Conservation (phyloP, 106 monocot genomes). For the Dendrobium huoshanense region DNA sequence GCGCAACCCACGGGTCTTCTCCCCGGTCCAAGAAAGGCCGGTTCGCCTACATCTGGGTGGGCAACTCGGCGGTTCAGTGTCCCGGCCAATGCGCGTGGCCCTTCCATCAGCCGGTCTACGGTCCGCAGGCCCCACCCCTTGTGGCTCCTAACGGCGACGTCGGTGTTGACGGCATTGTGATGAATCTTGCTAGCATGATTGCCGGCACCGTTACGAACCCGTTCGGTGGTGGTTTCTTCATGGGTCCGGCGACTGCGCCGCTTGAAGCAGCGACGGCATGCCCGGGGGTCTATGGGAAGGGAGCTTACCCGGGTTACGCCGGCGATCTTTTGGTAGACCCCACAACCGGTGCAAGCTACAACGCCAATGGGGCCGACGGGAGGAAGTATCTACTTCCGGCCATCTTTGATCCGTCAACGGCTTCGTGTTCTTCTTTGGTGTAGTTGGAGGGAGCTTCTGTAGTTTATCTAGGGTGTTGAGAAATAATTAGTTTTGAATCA, state of each 20-base stretch:
- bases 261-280: conserved; percentile 52
- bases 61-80: conserved; percentile 42
- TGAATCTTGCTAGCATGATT: conserved; percentile 46
- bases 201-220: conserved; percentile 49
- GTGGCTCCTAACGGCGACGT: conserved; percentile 47
- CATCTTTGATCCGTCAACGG: conserved; percentile 10
- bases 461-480: no score
- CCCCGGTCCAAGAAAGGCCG: conserved; percentile 3
- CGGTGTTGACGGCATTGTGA: conserved; percentile 45
- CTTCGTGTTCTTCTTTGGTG: conserved; percentile 7
- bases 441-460: neutral
- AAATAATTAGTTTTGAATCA: no score
- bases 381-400: conserved; percentile 11
- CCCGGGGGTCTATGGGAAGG: conserved; percentile 35
- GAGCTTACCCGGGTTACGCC: conserved; percentile 50
- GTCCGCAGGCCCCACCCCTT: conserved; percentile 43
- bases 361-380: conserved; percentile 25
- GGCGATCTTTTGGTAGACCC: conserved; percentile 32
- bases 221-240: conserved; percentile 38
- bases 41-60: conserved; percentile 44
- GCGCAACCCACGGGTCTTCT: conserved; percentile 31
- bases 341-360: conserved; percentile 42
- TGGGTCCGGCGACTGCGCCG: conserved; percentile 37
- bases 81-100: conserved; percentile 65
- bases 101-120: conserved; percentile 48